Base-by-base conservation (phyloP, 2,329 filamentous ascomycete species). In the Alternaria gaisen region DNA sequence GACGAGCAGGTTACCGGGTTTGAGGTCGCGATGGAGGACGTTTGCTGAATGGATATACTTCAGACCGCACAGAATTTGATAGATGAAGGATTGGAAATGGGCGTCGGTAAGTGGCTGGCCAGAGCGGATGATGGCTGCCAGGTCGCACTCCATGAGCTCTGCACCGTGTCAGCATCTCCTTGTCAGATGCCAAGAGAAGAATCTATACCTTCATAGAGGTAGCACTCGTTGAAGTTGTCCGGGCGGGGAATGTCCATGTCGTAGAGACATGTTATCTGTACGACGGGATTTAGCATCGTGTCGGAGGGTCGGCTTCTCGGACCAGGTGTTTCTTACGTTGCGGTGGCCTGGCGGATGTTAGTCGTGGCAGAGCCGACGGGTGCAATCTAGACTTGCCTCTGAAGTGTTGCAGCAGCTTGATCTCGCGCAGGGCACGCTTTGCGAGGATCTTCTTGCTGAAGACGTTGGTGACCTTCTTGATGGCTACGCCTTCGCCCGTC, bases 391-490 rank as follows among this genome's bases (percentile, higher is more conserved):
- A 60, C 77, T 56, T 63, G 75, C 80, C 83, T 78, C 95, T 88
- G 84, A 99, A 99, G 82, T 99, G 95, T 84, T 98, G 94, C 67
- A 99, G 86, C 71, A 99, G 87, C 87, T 98, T 99, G 83, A 99
- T 98, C 84, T 99, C 95, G 80, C 95, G 90, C 85, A 99, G 82
- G 51, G 95, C 95, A 77, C 95, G 92, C 89, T 99, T 99, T 74
- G 95, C 95, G 70, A 99, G 87, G 72, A 99, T 99, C 88, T 98
- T 98, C 85, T 99, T 99, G 87, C 93, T 97, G 83, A 99, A 99
- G 74, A 99, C 94, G 91, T 99, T 99, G 84, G 95, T 99, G 79
- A 99, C 93, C 83, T 99, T 99, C 83, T 99, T 99, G 85, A 99
- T 95, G 74, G 95, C 95, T 65, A 99, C 94, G 41, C 94, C 94